Base-by-base conservation (phyloP, 2,329 filamentous ascomycete species). In the Davidsoniella virescens region DNA sequence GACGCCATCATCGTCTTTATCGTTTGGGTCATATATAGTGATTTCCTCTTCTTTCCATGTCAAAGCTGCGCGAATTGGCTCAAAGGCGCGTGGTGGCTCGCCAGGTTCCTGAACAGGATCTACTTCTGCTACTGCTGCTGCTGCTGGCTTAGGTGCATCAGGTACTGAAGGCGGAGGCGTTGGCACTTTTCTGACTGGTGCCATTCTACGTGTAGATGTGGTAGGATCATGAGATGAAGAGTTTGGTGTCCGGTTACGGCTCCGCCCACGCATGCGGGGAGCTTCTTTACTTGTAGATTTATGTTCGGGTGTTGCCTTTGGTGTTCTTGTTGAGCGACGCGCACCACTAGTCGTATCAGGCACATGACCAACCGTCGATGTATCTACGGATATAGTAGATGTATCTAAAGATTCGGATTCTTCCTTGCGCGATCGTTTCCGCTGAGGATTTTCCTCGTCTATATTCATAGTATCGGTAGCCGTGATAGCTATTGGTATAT, bases 41-140 rank as follows among this genome's bases (percentile, higher is more conserved):
- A 82, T 82, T 59, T 82, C 78, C 56, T 81, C 73, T 55, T 80
- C 76, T 57, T 77, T 76, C 78, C 78, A 82, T 1, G 78, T 82
- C 48, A 81, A 65, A 2, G 75, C 70, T 5, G 76, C 75, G 36
- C 76, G 69, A 8, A 78, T 59, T 0, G 74, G 73, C 50, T 47
- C 44, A 8, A 47, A 29, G 17, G 38, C 44, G 29, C 44, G 44
- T 18, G 44, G 33, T 12, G 44, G 44, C 14, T 47, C 44, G 12
- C 41, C 56, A 10, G 59, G 57, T 10, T 64, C 65, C 7, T 64
- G 61, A 7, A 66, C 62, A 14, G 54, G 54, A 26, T 57, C 59
- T n/a, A 55, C 54, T 17, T 57, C 49, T 41, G 59, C 33, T 46
- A 57, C 49, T 41, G 59, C 33, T 46, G 1, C 20, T 45, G 54